Evolutionary conservation across 2,329 filamentous ascomycete species (phyloP), one percentile per base, ranked within the genome.

Genomic region (Thelonectria rubi): DNA sequence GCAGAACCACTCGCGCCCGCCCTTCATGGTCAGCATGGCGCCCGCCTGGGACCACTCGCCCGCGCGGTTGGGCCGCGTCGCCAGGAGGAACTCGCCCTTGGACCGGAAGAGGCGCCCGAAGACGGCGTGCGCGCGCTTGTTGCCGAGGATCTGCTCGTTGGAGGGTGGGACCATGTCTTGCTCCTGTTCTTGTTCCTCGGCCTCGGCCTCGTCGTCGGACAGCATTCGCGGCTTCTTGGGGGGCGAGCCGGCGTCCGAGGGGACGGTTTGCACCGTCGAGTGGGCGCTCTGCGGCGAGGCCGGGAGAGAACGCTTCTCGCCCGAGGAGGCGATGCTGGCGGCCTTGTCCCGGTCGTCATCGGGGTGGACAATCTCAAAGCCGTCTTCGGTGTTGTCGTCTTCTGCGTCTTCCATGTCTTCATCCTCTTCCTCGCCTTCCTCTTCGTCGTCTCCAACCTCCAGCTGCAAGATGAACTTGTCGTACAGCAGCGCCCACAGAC

Each of bases 11-110:
- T 77, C 72, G 1, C 79, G 80, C 2, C 86, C 85, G 11, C 85
- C 85, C 0, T 80, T 79, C 52, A 89, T 73, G 0, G 86, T 88
- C 24, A 90, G 78, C 83, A 89, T 89, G 12, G 84, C 86, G 2
- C 87, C 87, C 0, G 87, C 86, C 57, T 88, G 86, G 0, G 85
- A 88, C 87, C 86, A 89, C 46, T 86, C 84, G 47, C 86, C 86
- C 7, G 78, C 78, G 30, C 78, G 80, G 26, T 79, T 78, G 0
- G 86, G 86, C 0, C 87, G 79, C 0, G 86, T 88, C 0, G 86
- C 86, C 0, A 89, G 77, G 76, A 83, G 86, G 65, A 86, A 83
- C 47, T 86, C 83, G 3, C 87, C 87, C 68, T 90, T 90, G 55
- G 86, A 89, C 24, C 87, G 85, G 71, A 88, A 83, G 8, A 89